Evolutionary conservation across 306 rosid genomes (phyloP).

Genomic region (Rosa rugosa): DNA sequence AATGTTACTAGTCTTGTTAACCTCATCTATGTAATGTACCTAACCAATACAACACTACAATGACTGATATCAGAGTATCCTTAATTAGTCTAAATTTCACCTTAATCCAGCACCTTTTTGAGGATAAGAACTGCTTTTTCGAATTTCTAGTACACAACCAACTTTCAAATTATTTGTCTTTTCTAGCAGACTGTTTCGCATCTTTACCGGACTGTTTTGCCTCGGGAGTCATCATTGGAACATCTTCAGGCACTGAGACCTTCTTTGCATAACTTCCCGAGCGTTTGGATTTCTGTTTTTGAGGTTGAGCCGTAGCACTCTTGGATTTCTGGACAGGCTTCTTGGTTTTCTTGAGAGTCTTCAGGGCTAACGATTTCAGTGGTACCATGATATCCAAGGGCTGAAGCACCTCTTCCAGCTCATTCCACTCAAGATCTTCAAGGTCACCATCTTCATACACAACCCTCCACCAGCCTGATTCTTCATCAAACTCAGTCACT

Average conservation of each 20-base stretch:
- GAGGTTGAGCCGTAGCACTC: conserved; percentile 30
- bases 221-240: conserved; percentile 18
- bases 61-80: neutral
- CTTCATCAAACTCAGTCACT: conserved; percentile 60
- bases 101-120: neutral
- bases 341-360: conserved; percentile 43
- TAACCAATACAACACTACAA: neutral
- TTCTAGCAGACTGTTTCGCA: neutral
- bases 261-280: conserved; percentile 37
- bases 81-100: neutral
- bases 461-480: conserved; percentile 70
- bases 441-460: conserved; percentile 79
- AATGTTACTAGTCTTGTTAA: neutral
- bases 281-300: conserved; percentile 30
- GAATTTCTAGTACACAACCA: neutral
- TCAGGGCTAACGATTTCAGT: conserved; percentile 59
- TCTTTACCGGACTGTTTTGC: neutral
- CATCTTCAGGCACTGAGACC: conserved; percentile 12
- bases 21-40: neutral
- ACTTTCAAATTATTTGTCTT: neutral
- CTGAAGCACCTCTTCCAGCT: conserved; percentile 66
- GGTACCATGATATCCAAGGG: conserved; percentile 74
- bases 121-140: neutral
- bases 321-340: conserved; percentile 39
- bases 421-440: conserved; percentile 87